Conservation (phyloP, 495 filamentous ascomycete species). For the Penicillium taxi region DNA sequence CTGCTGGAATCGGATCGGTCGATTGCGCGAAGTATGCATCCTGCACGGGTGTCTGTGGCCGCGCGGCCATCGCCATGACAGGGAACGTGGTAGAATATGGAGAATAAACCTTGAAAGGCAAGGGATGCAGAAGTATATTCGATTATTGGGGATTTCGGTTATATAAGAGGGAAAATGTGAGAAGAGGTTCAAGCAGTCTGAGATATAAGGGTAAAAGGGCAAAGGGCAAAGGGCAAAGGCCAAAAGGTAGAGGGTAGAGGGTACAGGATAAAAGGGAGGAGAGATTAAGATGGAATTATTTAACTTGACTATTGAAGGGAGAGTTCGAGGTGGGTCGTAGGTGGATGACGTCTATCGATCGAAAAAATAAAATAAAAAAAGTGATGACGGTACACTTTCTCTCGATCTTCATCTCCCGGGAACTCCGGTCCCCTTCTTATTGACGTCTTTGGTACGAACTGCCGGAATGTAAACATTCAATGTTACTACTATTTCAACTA, state of each 20-base stretch:
- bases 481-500: too few relatives aligned
- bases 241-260: background rate
- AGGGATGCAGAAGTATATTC: background rate
- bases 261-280: background rate
- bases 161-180: constrained; percentile 2
- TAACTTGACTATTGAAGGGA: too few relatives aligned
- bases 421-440: too few relatives aligned
- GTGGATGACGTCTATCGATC: background rate
- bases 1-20: constrained; percentile 17
- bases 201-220: background rate
- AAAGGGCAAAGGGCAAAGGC: background rate
- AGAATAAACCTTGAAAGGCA: constrained; percentile 1
- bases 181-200: background rate
- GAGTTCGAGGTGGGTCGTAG: background rate
- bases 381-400: too few relatives aligned
- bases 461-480: too few relatives aligned
- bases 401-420: too few relatives aligned
- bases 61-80: constrained; percentile 37
- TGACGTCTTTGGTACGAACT: too few relatives aligned
- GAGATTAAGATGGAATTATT: background rate
- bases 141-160: too few relatives aligned
- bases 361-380: too few relatives aligned
- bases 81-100: constrained; percentile 10
- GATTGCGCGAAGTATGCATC: constrained; percentile 32
- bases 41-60: constrained; percentile 39